Conservation (phyloP, 345 rosid species). For the Cardiospermum halicacabum region DNA sequence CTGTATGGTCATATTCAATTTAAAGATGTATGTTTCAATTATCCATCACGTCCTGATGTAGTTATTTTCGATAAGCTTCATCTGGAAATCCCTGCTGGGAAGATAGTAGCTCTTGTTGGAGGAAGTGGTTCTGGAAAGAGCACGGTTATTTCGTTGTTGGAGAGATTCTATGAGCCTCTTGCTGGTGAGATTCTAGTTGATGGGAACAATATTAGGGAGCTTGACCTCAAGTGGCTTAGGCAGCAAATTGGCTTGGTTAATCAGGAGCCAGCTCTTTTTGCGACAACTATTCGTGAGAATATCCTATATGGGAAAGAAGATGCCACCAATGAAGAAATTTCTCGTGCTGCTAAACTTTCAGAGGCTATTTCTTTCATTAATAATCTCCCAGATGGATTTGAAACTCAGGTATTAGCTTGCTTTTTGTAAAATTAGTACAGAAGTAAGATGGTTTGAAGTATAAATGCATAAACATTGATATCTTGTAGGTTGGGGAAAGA, state of each 20-base stretch:
- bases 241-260: constrained; percentile 85
- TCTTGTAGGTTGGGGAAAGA: constrained; percentile 79
- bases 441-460: neutral
- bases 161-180: constrained; percentile 83
- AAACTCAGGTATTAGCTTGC: constrained; percentile 76
- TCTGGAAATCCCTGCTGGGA: constrained; percentile 69
- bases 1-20: constrained; percentile 75
- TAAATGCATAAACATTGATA: neutral
- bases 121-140: constrained; percentile 98
- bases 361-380: constrained; percentile 75
- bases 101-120: constrained; percentile 90
- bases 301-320: constrained; percentile 84
- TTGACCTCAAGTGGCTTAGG: constrained; percentile 85
- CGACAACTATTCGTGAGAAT: constrained; percentile 76
- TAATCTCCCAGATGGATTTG: constrained; percentile 90
- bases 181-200: constrained; percentile 63
- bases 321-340: constrained; percentile 67
- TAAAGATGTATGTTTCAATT: constrained; percentile 64
- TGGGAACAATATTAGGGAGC: constrained; percentile 49
- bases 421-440: neutral
- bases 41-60: constrained; percentile 86
- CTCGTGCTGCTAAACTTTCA: constrained; percentile 77
- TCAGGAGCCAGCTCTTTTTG: constrained; percentile 93
- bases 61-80: constrained; percentile 52
- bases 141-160: constrained; percentile 85